Base-by-base conservation (phyloP, 2,329 filamentous ascomycete genomes). In the Thermoascus crustaceus region DNA sequence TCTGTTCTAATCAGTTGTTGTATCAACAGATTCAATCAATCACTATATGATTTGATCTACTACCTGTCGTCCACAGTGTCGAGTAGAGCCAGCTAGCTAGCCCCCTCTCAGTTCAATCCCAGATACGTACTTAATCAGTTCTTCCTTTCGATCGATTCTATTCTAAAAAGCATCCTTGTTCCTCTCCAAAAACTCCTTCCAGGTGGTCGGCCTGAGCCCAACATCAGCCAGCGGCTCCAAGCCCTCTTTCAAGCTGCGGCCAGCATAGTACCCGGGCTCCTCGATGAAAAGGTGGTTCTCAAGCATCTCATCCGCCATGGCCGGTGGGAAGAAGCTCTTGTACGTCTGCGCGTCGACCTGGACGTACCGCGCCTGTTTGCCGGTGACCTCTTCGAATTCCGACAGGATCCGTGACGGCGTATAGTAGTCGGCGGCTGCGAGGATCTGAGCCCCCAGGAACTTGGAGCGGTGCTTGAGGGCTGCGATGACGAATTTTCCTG, bases 201-300 rank as follows among this genome's bases (percentile, higher is more conserved):
- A 34, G 8, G 32, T 34, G n/a, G 32, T 25, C 10, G 32, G 20
- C 11, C 25, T 9, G 2, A 17, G n/a, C 8, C 22, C 20, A 8
- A 24, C 10, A 14, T 10, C 14, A 9, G n/a, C 10, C 3, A 29
- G 26, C 4, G 25, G 32, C 5, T 24, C 10, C n/a, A 24, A 9
- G 10, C 21, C 25, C 10, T 23, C 19, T n/a, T 34, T 21, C 19
- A 34, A 23, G 11, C 11, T 18, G 5, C 11, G 10, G 5, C 32
- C 21, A 10, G 11, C 11, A 16, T 34, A 34, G 16, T 34, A 34
- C 5, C 32, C 32, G 5, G 32, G 21, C 14, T 34, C 13, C 21
- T 34, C 32, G 8, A 34, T 17, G 11, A 34, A 25, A 16, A 34
- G 21, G 5, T 34, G 32, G 8, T 25, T 34, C 13, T 34, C 32